Conservation (phyloP, 495 filamentous ascomycete genomes). For the Hypoxylon fuscum region DNA sequence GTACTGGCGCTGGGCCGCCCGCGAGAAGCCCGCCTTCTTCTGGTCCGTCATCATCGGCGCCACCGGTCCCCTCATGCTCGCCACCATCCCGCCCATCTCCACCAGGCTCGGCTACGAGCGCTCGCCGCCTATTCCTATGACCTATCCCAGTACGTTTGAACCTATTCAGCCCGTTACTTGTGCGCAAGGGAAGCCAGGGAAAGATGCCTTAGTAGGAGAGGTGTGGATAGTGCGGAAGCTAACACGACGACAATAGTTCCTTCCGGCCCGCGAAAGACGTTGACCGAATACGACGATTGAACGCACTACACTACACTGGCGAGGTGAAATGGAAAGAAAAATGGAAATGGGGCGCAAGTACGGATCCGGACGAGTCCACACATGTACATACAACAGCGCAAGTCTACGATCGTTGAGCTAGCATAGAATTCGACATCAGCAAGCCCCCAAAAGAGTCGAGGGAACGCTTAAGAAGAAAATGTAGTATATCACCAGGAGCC, state of each 20-base stretch:
- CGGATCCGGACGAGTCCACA: conserved; percentile 13
- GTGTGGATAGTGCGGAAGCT: conserved; percentile 32
- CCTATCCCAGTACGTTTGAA: conserved; percentile 83
- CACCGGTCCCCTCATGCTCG: conserved; percentile 73
- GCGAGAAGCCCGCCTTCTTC: conserved; percentile 88
- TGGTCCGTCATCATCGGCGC: conserved; percentile 78
- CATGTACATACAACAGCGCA: conserved; percentile 39
- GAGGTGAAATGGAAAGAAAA: neutral
- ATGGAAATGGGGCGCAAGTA: neutral
- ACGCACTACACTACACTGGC: conserved; percentile 19
- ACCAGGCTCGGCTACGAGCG: conserved; percentile 73
- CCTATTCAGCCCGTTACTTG: neutral
- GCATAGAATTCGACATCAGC: too few species aligned
- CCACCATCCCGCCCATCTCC: conserved; percentile 74
- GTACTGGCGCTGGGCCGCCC: conserved; percentile 86
- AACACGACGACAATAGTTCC: conserved; percentile 68
- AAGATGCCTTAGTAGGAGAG: neutral
- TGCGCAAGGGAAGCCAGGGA: neutral
- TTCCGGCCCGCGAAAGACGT: conserved; percentile 72
- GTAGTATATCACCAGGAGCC: conserved; percentile 9
- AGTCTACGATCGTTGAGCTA: conserved; percentile 3
- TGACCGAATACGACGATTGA: conserved; percentile 80
- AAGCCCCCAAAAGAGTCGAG: neutral
- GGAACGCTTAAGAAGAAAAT: neutral
- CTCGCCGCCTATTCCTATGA: conserved; percentile 76